These are phyloP conservation scores for Ophiostoma sp. DNA, from an alignment of 2,329 filamentous ascomycete genomes.

Conservation along the genomic window DNA sequence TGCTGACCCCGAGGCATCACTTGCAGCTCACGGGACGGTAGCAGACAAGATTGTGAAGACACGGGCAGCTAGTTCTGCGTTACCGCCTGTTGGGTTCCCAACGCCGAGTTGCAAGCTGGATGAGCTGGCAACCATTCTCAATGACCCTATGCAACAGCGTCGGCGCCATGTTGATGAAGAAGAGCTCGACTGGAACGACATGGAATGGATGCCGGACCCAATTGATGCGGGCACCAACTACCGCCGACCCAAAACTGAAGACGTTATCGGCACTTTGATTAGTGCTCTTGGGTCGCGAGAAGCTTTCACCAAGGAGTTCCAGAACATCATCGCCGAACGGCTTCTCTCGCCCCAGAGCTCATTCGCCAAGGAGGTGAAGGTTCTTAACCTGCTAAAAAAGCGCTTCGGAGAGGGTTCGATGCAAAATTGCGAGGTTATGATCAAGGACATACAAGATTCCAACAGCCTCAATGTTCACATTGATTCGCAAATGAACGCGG, in stretches of 20 bases:
- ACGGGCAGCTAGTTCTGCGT: background rate
- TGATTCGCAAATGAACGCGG: background rate
- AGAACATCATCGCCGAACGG: conserved; percentile 79
- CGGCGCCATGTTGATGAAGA: conserved; percentile 54
- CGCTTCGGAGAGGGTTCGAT: conserved; percentile 80
- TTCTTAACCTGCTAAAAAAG: conserved; percentile 80
- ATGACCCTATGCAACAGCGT: conserved; percentile 52
- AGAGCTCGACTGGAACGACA: conserved; percentile 83
- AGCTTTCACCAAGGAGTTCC: conserved; percentile 89
- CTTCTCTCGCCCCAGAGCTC: conserved; percentile 60
- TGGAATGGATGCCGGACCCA: conserved; percentile 88
- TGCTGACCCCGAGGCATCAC: conserved; percentile 49
- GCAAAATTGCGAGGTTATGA: conserved; percentile 95
- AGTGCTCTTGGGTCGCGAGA: conserved; percentile 84
- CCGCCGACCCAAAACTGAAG: conserved; percentile 78
- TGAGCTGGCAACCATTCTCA: conserved; percentile 63
- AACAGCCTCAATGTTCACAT: conserved; percentile 45
- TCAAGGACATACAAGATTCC: conserved; percentile 85
- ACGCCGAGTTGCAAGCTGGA: conserved; percentile 45
- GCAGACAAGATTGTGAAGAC: conserved; percentile 19
- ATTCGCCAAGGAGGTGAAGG: conserved; percentile 74
- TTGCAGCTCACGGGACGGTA: conserved; percentile 2
- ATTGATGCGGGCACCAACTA: conserved; percentile 91
- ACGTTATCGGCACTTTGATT: conserved; percentile 84
- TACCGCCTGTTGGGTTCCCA: background rate